Base-by-base conservation (phyloP, 768 basidiomycete species). In the Clavaria fumosa region DNA sequence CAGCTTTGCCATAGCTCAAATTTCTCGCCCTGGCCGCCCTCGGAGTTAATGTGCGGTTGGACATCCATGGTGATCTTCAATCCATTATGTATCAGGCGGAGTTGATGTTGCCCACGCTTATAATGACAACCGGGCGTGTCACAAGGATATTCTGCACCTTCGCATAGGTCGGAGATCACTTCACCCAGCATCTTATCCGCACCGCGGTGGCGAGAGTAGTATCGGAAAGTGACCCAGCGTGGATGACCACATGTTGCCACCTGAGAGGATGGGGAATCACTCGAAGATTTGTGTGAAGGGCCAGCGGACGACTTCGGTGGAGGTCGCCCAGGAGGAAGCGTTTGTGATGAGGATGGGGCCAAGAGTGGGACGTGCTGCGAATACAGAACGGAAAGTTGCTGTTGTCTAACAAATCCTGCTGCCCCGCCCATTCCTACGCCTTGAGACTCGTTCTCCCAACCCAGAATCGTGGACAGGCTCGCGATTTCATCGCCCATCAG, bases 401-500 rank as follows among this genome's bases (percentile, higher is more conserved):
- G 78, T 31, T 76, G 72, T 17, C 68, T 53, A 14, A 71, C 54
- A 40, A 80, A 79, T 9, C 72, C 73, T 2, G 44, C 30, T 3
- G 61, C 54, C 6, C 71, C 73, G 4, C 53, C 50, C 68, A 78
- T 67, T 4, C 63, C 65, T 11, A 50, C 55, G 5, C 59, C 66
- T 31, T 51, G 42, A 7, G 59, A 49, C 26, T 64, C 62, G 44
- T 53, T 53, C 27, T 71, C 67, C 77, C 78, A 82, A 1, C 78
- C 78, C 0, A 76, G 57, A 3, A 79, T 45, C 42, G 67, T 70
- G 17, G 45, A 45, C 19, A 80, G 50, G 17, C 65, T 75, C 0
- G 60, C 60, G 35, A 60, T 61, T 52, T 80, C 78, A 44, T 76
- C 72, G 6, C 70, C 77, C 18, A 58, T 62, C 14, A 78, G 50